A percentile compares a stretch with the other conserved stretches of the same genome.
These are phyloP conservation scores for Cyclotella cryptica DNA, from an alignment of 108 stramenopile species.

Conservation along the genomic window DNA sequence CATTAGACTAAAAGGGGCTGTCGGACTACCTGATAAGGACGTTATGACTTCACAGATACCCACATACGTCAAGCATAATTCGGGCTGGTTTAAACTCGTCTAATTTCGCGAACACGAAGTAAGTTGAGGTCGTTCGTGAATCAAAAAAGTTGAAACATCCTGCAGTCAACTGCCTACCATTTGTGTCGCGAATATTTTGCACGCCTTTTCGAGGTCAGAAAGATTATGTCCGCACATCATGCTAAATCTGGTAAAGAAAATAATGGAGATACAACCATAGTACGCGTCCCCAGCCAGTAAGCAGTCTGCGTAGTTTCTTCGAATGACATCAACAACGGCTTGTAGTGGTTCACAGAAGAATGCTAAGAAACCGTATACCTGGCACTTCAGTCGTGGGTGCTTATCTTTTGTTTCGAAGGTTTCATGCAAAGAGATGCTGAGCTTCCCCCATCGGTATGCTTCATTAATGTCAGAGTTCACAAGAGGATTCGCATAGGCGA, in stretches of 20 bases:
- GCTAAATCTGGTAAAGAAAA: neutral
- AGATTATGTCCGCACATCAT: constrained; percentile 11
- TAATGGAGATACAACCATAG: neutral
- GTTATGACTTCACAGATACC: no score
- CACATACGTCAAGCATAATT: no score
- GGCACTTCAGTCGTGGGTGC: neutral
- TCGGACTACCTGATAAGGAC: no score
- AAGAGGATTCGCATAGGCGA: neutral
- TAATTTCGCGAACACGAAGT: neutral
- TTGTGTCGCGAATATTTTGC: neutral
- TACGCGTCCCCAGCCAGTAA: constrained; percentile 18
- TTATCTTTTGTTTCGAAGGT: constrained; percentile 6
- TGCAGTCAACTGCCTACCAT: no score
- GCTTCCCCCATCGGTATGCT: no score
- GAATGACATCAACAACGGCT: neutral
- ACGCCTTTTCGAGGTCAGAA: constrained; percentile 12
- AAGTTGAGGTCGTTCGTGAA: neutral
- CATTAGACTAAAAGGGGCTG: no score
- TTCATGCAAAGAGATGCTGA: neutral
- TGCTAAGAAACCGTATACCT: neutral
- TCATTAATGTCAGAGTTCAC: constrained; percentile 23
- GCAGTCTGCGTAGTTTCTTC: neutral
- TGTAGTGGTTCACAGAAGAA: constrained; percentile 23
- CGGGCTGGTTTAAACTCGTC: no score
- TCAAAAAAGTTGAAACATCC: neutral